Percentiles rank a stretch among this genome's conserved stretches.
These are phyloP conservation scores for Xerocomus potaroensis DNA, from an alignment of 768 basidiomycete species.

Conservation along the genomic window DNA sequence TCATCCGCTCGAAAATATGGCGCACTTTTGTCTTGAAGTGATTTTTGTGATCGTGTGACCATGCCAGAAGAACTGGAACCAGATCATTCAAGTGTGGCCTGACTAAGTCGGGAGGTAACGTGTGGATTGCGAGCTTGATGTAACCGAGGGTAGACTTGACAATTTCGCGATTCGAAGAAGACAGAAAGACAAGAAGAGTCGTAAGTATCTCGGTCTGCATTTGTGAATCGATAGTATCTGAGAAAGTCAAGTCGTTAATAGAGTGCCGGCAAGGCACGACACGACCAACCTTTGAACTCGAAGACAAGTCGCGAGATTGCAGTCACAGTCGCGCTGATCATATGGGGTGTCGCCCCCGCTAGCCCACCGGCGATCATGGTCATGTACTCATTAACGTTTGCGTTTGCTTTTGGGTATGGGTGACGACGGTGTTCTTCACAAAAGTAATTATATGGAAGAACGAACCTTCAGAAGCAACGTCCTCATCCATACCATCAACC, in stretches of 20 bases:
- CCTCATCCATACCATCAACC: slow-evolving; percentile 82
- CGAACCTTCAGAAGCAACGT: slow-evolving; percentile 43
- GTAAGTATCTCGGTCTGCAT: slow-evolving; percentile 83
- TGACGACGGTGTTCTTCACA: slow-evolving; percentile 2
- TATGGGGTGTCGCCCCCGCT: slow-evolving; percentile 90
- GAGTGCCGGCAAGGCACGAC: background rate
- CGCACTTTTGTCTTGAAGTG: slow-evolving; percentile 97
- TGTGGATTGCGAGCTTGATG: slow-evolving; percentile 88
- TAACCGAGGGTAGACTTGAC: slow-evolving; percentile 96
- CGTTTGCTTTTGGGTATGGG: slow-evolving; percentile 43
- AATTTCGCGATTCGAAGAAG: slow-evolving; percentile 94
- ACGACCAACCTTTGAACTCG: slow-evolving; percentile 79
- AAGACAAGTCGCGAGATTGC: slow-evolving; percentile 91
- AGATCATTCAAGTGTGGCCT: slow-evolving; percentile 73
- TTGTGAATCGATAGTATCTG: slow-evolving; percentile 62
- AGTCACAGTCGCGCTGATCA: slow-evolving; percentile 97
- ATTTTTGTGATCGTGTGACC: slow-evolving; percentile 98
- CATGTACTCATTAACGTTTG: slow-evolving; percentile 86
- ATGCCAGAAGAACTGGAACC: slow-evolving; percentile 79
- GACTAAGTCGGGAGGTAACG: slow-evolving; percentile 66
- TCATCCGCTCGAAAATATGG: slow-evolving; percentile 95
- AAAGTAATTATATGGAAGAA: background rate
- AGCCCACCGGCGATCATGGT: slow-evolving; percentile 96
- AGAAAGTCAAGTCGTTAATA: slow-evolving; percentile 2
- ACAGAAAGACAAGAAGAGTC: slow-evolving; percentile 86